Base-by-base conservation (phyloP, 768 basidiomycete genomes). In the Royoungia palumana region DNA sequence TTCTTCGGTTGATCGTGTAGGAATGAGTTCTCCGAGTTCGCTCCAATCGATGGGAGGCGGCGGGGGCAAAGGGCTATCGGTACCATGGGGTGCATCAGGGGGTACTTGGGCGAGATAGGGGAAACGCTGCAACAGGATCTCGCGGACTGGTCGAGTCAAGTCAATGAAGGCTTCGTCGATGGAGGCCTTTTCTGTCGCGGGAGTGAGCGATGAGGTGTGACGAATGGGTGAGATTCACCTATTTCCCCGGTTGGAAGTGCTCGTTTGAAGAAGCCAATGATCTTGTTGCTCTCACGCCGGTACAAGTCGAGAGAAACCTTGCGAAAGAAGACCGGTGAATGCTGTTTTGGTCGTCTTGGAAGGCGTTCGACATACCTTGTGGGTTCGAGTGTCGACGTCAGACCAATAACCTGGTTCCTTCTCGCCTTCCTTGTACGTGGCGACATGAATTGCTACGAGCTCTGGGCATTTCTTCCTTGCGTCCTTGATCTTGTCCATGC, bases 101-200 rank as follows among this genome's bases (percentile, higher is more conserved):
- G 94, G 93, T 2, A 86, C 77, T 17, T 78, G 63, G 0, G 81
- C 76, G 21, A 99, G 80, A 62, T 90, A 75, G 0, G 94, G 89
- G 60, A 86, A 91, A 35, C 82, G 74, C 41, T 80, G 75, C 3
- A 98, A 71, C 2, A 99, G 68, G 38, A 79, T 71, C 48, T 85
- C 80, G 32, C 89, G 83, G n/a, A 92, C 83, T 28, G 87, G 85
- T 9, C 76, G 76, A 4, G 93, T 89, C 47, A 98, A 79, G 66
- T 98, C 95, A 48, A 98, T 82, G 67, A 94, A 99, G 0, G 91
- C 93, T 62, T 99, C 96, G 60, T 98, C 96, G 30, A 98, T 96
- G 0, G 92, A 95, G 20, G 96, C 96, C 65, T 94, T 96, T 70
- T 99, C 95, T 94, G 64, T 41, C 25, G 36, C 34, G 22, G 10